phyloP scores from a whole-genome alignment of 371 early-diverging fungal species.

The Rhizopus delemar region DNA sequence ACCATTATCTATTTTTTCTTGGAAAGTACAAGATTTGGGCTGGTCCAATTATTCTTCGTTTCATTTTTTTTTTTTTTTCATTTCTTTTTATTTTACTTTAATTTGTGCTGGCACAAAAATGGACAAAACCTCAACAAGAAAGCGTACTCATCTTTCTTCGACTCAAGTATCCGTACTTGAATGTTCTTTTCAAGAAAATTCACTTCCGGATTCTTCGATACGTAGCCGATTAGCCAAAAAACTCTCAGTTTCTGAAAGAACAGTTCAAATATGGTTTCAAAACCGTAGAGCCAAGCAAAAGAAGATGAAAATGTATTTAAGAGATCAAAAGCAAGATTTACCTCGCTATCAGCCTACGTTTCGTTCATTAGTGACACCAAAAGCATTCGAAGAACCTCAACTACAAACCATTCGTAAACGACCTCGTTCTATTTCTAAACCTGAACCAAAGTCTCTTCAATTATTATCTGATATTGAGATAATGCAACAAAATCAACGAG shows the following conservation, averaged over 20 bases:
- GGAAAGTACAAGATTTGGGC: background rate
- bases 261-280: slow-evolving; percentile 95
- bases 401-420: slow-evolving; percentile 28
- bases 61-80: slow-evolving; percentile 12
- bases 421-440: slow-evolving; percentile 41
- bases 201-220: slow-evolving; percentile 33
- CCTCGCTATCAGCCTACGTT: slow-evolving; percentile 49
- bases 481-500: slow-evolving; percentile 14
- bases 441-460: slow-evolving; percentile 23
- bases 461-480: background rate
- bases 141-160: slow-evolving; percentile 37
- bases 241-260: slow-evolving; percentile 69
- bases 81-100: slow-evolving; percentile 4
- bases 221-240: slow-evolving; percentile 55
- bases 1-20: too few relatives aligned
- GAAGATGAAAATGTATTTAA: slow-evolving; percentile 34
- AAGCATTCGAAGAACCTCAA: slow-evolving; percentile 40
- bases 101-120: slow-evolving; percentile 26
- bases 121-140: slow-evolving; percentile 25
- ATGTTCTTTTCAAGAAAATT: slow-evolving; percentile 30
- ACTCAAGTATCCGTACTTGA: slow-evolving; percentile 31
- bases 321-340: background rate
- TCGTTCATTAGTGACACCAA: slow-evolving; percentile 46
- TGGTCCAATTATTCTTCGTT: background rate
- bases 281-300: slow-evolving; percentile 76